Evolutionary conservation across 768 basidiomycete species (phyloP).

Genomic region (Myochromella boudieri): DNA sequence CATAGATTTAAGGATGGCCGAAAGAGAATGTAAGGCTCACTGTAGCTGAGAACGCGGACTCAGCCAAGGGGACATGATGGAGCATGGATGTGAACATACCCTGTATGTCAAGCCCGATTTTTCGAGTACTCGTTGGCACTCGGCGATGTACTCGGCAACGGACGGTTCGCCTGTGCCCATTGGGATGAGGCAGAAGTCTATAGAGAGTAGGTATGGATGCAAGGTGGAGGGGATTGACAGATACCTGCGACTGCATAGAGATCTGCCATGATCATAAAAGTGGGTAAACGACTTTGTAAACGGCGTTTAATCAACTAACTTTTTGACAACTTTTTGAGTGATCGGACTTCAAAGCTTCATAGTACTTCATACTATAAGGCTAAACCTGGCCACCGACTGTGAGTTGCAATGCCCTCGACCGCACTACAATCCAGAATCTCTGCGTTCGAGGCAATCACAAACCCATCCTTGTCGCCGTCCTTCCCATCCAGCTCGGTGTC

Average conservation of each 20-base stretch:
- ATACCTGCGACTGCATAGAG: slow-evolving; percentile 80
- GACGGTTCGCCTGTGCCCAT: slow-evolving; percentile 77
- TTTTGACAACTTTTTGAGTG: neutral
- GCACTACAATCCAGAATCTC: slow-evolving; percentile 58
- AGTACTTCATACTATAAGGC: neutral
- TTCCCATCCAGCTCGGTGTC: slow-evolving; percentile 12
- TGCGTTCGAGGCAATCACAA: slow-evolving; percentile 60
- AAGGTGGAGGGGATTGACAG: neutral
- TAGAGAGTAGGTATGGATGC: neutral
- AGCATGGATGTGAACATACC: slow-evolving; percentile 35
- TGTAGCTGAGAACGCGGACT: slow-evolving; percentile 59
- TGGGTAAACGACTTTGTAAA: neutral
- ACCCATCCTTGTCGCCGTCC: slow-evolving; percentile 22
- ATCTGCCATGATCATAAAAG: slow-evolving; percentile 31
- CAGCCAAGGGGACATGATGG: neutral
- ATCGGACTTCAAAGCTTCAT: neutral
- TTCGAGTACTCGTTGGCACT: slow-evolving; percentile 82
- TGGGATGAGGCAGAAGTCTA: slow-evolving; percentile 89
- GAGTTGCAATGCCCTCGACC: slow-evolving; percentile 38
- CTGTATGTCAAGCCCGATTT: slow-evolving; percentile 82
- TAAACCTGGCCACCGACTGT: neutral
- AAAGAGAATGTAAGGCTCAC: slow-evolving; percentile 36
- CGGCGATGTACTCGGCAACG: slow-evolving; percentile 77
- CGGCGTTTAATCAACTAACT: neutral
- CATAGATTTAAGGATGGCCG: neutral